Conservation (phyloP, 495 filamentous ascomycete genomes). For the Opeltia flavorubescens region DNA sequence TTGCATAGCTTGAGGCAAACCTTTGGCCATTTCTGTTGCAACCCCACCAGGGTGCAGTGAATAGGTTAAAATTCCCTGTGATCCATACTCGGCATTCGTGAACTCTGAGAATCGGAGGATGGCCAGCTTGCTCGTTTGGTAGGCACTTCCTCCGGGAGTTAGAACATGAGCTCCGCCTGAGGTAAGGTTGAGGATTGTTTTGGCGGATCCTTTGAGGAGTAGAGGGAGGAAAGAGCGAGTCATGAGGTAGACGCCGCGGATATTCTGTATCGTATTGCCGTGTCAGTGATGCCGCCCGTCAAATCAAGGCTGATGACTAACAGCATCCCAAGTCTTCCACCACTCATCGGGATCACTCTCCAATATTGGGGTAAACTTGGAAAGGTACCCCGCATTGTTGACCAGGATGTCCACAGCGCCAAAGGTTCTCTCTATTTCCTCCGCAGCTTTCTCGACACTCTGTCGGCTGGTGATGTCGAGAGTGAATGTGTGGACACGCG, state of each 20-base stretch:
- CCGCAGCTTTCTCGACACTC: constrained; percentile 25
- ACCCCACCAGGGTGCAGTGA: constrained; percentile 32
- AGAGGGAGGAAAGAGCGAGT: constrained; percentile 28
- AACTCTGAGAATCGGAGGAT: constrained; percentile 29
- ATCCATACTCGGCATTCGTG: constrained; percentile 25
- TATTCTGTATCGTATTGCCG: background rate
- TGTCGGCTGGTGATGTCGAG: constrained; percentile 31
- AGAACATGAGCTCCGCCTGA: constrained; percentile 28
- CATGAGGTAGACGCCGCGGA: constrained; percentile 29
- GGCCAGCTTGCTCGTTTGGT: constrained; percentile 28
- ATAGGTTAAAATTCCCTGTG: constrained; percentile 25
- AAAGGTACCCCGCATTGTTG: constrained; percentile 33
- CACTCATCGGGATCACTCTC: constrained; percentile 33
- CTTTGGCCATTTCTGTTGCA: constrained; percentile 23
- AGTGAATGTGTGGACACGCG: constrained; percentile 23
- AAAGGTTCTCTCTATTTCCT: constrained; percentile 22
- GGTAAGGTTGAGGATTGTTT: constrained; percentile 34
- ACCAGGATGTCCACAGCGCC: constrained; percentile 38
- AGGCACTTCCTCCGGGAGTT: constrained; percentile 19
- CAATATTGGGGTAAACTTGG: constrained; percentile 20
- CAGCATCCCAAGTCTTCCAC: constrained; percentile 27
- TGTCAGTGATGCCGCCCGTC: background rate
- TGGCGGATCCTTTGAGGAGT: constrained; percentile 26
- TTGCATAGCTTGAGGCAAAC: constrained; percentile 9
- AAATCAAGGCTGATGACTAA: constrained; percentile 22